Evolutionary conservation across 768 basidiomycete species (phyloP), one percentile per base, ranked within the genome.

Genomic region (Pisolithus tinctorius): DNA sequence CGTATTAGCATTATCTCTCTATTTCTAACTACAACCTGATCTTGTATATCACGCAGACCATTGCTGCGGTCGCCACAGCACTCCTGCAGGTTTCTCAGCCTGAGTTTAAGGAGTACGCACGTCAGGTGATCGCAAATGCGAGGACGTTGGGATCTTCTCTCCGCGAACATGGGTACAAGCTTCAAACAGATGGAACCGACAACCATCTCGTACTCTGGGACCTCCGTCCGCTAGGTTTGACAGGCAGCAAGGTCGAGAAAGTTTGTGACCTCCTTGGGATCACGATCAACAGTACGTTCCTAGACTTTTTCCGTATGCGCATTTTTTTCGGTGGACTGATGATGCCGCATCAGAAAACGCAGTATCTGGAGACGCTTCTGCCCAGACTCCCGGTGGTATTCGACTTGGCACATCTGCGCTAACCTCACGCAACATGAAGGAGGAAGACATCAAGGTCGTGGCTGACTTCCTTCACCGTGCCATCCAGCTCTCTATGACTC

Each of bases 121-220:
- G 89, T 67, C 93, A 96, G 71, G 94, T 99, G 65, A 86, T 98
- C 58, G 71, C 80, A 53, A 98, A 98, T 68, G 90, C 94, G 2
- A 75, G 72, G 54, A 78, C 89, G 31, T 80, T 99, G 52, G 91
- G 83, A 27, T 69, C 74, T 14, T 74, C 79, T 55, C 85, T 99
- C 53, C 71, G 81, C 55, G 75, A 75, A 53, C 77, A 88, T 64
- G 90, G 90, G 42, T 99, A 98, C 81, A 92, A 86, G 73, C 88
- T 99, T 58, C 94, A 97, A 75, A 98, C 95, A 13, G 84, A 80
- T 51, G 96, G 96, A 53, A 94, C 93, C 16, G 96, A 98, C 69
- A 98, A 91, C 78, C 96, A 99, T 70, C 83, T 98, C 58, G 85
- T 98, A 45, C 86, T 99, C 45, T 97, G 94, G 95, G 96, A 98